phyloP scores from a whole-genome alignment of 306 rosid species.

The Carpinus viminea region DNA sequence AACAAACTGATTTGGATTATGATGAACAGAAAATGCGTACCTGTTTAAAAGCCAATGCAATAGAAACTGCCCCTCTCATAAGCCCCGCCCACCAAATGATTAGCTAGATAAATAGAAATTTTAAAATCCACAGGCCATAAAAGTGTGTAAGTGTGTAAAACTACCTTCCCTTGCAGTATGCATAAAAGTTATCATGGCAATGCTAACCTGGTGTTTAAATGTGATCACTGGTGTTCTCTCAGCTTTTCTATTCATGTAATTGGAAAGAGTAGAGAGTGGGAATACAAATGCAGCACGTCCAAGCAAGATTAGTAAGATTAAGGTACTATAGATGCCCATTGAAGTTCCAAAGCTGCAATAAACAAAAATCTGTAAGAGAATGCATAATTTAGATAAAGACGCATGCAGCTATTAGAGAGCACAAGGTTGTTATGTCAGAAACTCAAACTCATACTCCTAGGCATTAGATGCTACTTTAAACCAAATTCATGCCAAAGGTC shows the following conservation, averaged over 20 bases:
- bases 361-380: no score
- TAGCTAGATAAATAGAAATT: slow-evolving; percentile 40
- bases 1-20: not conserved
- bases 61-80: slow-evolving; percentile 91
- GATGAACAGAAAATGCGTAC: slow-evolving; percentile 30
- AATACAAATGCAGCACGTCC: slow-evolving; percentile 89
- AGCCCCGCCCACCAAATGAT: slow-evolving; percentile 97
- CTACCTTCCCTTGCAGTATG: not conserved
- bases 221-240: slow-evolving; percentile 50
- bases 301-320: slow-evolving; percentile 61
- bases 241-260: slow-evolving; percentile 48
- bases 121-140: slow-evolving; percentile 3
- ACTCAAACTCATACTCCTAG: not conserved
- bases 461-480: not conserved
- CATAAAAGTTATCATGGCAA: slow-evolving; percentile 1
- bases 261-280: slow-evolving; percentile 73
- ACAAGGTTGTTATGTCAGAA: not conserved
- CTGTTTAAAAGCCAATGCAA: slow-evolving; percentile 94
- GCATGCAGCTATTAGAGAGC: not conserved
- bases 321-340: no score
- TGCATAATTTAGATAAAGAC: not conserved
- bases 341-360: no score
- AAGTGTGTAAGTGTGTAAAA: not conserved
- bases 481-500: not conserved
- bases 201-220: slow-evolving; percentile 62